These are phyloP conservation scores for Daldinia caldariorum DNA, from an alignment of 495 filamentous ascomycete species.

Conservation along the genomic window DNA sequence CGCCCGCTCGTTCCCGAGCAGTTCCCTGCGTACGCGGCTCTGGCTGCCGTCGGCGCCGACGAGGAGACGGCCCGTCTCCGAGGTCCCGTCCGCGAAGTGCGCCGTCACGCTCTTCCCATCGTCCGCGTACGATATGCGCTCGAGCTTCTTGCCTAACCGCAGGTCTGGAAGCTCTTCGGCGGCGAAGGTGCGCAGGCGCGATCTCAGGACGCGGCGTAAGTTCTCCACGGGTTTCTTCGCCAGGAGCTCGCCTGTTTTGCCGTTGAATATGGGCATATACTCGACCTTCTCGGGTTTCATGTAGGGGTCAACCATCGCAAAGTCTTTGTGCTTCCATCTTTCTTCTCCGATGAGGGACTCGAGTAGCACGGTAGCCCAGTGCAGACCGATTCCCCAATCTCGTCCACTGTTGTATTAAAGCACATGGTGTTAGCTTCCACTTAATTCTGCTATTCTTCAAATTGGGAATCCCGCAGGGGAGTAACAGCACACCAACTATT, in stretches of 20 bases:
- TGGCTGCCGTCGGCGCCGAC: constrained; percentile 62
- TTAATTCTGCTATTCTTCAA: neutral
- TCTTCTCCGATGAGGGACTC: constrained; percentile 49
- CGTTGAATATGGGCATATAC: constrained; percentile 58
- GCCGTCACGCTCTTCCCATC: constrained; percentile 68
- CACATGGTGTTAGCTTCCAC: neutral
- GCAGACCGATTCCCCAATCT: constrained; percentile 67
- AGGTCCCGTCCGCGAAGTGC: constrained; percentile 75
- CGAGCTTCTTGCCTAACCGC: constrained; percentile 45
- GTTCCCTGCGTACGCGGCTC: constrained; percentile 51
- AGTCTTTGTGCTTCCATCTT: constrained; percentile 50
- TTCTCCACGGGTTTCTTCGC: constrained; percentile 48
- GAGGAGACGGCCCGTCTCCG: constrained; percentile 54
- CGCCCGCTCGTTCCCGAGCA: constrained; percentile 53
- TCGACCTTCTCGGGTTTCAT: constrained; percentile 43
- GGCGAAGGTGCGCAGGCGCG: constrained; percentile 48
- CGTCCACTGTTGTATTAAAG: constrained; percentile 38
- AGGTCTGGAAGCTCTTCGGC: constrained; percentile 46
- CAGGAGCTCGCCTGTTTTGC: constrained; percentile 58
- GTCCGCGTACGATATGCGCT: constrained; percentile 36
- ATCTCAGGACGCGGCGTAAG: constrained; percentile 59
- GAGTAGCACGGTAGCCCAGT: constrained; percentile 59
- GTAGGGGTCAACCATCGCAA: constrained; percentile 55
- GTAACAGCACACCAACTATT: neutral
- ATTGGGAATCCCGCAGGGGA: neutral